phyloP scores from a whole-genome alignment of 352 stramenopile species.

The Paralagenidium karlingii region DNA sequence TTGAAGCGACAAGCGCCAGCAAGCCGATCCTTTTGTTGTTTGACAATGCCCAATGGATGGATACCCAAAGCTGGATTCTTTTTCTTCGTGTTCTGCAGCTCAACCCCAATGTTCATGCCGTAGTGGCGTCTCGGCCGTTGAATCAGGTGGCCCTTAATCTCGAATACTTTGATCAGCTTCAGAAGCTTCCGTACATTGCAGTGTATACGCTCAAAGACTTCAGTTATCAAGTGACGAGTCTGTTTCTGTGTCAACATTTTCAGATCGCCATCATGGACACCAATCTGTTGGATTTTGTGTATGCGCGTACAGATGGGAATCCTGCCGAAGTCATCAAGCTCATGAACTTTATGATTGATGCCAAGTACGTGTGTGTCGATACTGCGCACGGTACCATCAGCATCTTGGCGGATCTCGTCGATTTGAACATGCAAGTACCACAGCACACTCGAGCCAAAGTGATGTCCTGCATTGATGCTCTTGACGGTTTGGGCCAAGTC shows the following conservation, averaged over 20 bases:
- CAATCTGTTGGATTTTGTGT: constrained; percentile 62
- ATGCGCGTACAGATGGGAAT: constrained; percentile 49
- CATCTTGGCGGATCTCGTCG: constrained; percentile 57
- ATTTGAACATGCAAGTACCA: constrained; percentile 60
- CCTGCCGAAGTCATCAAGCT: constrained; percentile 51
- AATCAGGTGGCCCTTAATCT: no score
- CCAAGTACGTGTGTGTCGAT: constrained; percentile 51
- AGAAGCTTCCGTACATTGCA: constrained; percentile 18
- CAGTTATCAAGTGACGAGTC: constrained; percentile 45
- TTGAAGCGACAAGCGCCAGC: constrained; percentile 25
- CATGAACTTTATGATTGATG: constrained; percentile 51
- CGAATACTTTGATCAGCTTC: constrained; percentile 26
- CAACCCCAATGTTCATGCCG: constrained; percentile 35
- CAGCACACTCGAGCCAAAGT: constrained; percentile 59
- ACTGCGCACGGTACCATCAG: constrained; percentile 24
- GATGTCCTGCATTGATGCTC: constrained; percentile 45
- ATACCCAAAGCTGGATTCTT: constrained; percentile 41
- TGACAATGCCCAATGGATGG: constrained; percentile 71
- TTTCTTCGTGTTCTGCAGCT: constrained; percentile 42
- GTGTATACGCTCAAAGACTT: constrained; percentile 44
- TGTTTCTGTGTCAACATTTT: constrained; percentile 66
- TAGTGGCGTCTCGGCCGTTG: constrained; percentile 35
- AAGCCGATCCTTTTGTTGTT: constrained; percentile 59
- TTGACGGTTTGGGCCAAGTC: constrained; percentile 39
- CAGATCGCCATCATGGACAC: constrained; percentile 77